Conservation (phyloP, 1,139 yeast species). For the Petasospora rhodanensis region DNA sequence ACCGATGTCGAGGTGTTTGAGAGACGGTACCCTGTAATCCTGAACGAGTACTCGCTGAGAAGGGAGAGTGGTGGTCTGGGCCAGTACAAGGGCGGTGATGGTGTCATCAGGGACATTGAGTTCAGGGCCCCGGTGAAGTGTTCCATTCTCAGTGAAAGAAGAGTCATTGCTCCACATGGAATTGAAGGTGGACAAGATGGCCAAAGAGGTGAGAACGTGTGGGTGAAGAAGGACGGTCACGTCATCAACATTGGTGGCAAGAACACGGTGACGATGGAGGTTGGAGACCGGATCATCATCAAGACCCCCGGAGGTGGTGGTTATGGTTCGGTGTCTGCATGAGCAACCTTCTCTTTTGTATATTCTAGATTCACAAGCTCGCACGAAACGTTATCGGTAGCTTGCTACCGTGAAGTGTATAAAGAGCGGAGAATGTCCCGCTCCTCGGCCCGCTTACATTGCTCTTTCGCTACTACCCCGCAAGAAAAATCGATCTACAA, state of each 20-base stretch:
- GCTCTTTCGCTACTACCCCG: too few species aligned
- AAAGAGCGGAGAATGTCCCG: too few species aligned
- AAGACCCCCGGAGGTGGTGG: constrained; percentile 57
- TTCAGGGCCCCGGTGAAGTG: constrained; percentile 51
- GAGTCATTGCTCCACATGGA: constrained; percentile 59
- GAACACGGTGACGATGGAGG: constrained; percentile 35
- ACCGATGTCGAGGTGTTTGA: constrained; percentile 69
- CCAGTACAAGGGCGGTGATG: constrained; percentile 53
- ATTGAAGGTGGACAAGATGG: constrained; percentile 58
- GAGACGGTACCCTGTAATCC: constrained; percentile 60
- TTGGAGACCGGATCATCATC: constrained; percentile 54
- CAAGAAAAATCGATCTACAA: too few species aligned
- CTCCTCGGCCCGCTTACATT: too few species aligned
- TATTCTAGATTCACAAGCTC: too few species aligned
- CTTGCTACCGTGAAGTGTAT: not conserved
- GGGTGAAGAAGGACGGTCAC: constrained; percentile 36
- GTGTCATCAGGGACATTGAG: constrained; percentile 58
- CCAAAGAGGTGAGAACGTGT: constrained; percentile 51
- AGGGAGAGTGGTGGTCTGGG: constrained; percentile 57
- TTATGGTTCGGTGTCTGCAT: constrained; percentile 30
- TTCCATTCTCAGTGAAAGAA: constrained; percentile 58
- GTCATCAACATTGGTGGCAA: constrained; percentile 45
- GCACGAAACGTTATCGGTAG: not conserved
- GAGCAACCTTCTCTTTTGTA: too few species aligned
- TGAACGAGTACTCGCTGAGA: constrained; percentile 51